Conservation (phyloP, 768 basidiomycete species). For the Rhizopogon vesiculosus region DNA sequence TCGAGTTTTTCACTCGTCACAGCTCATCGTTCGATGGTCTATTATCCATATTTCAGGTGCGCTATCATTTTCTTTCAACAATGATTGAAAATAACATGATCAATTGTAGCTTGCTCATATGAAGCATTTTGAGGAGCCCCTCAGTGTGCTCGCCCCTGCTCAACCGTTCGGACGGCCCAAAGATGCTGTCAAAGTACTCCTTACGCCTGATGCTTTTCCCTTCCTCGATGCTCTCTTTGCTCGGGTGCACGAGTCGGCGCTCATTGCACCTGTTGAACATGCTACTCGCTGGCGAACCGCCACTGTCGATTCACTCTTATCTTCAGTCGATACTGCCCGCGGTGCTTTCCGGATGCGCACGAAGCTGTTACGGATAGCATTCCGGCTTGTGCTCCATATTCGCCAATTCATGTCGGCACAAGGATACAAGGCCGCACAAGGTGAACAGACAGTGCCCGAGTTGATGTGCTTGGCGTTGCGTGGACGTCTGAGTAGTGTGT, state of each 20-base stretch:
- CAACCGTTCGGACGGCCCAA: neutral
- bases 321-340: conserved; percentile 34
- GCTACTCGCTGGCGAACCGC: conserved; percentile 20
- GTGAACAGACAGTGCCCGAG: conserved; percentile 26
- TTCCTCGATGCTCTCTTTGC: conserved; percentile 36
- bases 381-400: conserved; percentile 39
- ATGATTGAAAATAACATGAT: neutral
- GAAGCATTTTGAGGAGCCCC: conserved; percentile 67
- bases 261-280: conserved; percentile 10
- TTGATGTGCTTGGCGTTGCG: conserved; percentile 43
- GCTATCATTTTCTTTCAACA: neutral
- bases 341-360: conserved; percentile 26
- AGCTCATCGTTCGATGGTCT: conserved; percentile 53
- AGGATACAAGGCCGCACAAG: conserved; percentile 36
- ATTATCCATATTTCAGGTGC: conserved; percentile 58
- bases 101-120: conserved; percentile 51
- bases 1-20: conserved; percentile 54
- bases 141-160: conserved; percentile 31
- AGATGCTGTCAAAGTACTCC: conserved; percentile 7
- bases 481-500: conserved; percentile 38
- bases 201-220: conserved; percentile 15
- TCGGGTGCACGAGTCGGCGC: conserved; percentile 25
- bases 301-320: conserved; percentile 27
- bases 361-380: conserved; percentile 39
- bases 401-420: conserved; percentile 38